These are phyloP conservation scores for Cymbomonas tetramitiformis DNA, from an alignment of 139 green algal species.

Conservation along the genomic window DNA sequence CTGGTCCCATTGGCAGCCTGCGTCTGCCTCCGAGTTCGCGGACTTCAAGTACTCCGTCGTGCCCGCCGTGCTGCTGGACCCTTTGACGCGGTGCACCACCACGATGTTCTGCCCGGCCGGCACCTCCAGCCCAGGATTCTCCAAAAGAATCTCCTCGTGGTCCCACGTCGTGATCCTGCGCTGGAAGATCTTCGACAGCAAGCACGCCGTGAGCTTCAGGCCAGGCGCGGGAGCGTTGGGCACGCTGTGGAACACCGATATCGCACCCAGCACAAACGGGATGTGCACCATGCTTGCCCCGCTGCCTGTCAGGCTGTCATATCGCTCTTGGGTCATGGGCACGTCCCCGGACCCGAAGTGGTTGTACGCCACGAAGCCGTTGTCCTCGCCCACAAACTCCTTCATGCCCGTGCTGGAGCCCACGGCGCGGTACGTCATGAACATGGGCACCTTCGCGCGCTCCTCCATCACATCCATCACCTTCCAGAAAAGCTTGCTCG, in stretches of 20 bases:
- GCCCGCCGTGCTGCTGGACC: conserved; percentile 13
- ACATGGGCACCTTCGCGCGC: neutral
- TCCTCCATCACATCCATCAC: conserved; percentile 23
- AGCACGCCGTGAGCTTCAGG: conserved; percentile 16
- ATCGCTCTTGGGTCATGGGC: conserved; percentile 8
- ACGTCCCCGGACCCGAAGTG: conserved; percentile 25
- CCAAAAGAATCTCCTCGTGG: conserved; percentile 16
- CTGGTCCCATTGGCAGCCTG: too few relatives aligned
- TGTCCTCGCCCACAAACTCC: conserved; percentile 17
- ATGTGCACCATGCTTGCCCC: conserved; percentile 16
- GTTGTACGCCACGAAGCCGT: conserved; percentile 7
- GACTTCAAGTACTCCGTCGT: conserved; percentile 17
- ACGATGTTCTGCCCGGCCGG: conserved; percentile 18
- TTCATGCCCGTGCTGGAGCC: conserved; percentile 11
- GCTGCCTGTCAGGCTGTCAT: neutral
- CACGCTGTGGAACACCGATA: conserved; percentile 28
- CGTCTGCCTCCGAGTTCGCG: neutral
- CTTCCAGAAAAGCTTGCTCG: conserved; percentile 24
- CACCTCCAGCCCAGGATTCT: conserved; percentile 16
- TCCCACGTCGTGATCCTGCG: conserved; percentile 26
- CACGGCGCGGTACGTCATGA: conserved; percentile 24
- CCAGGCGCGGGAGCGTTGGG: neutral
- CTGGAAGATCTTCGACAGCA: conserved; percentile 20
- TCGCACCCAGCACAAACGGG: conserved; percentile 23
- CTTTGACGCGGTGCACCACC: conserved; percentile 16